Evolutionary conservation across 1,284 basidiomycete genomes (phyloP).

Genomic region (Papiliotrema fonsecae): DNA sequence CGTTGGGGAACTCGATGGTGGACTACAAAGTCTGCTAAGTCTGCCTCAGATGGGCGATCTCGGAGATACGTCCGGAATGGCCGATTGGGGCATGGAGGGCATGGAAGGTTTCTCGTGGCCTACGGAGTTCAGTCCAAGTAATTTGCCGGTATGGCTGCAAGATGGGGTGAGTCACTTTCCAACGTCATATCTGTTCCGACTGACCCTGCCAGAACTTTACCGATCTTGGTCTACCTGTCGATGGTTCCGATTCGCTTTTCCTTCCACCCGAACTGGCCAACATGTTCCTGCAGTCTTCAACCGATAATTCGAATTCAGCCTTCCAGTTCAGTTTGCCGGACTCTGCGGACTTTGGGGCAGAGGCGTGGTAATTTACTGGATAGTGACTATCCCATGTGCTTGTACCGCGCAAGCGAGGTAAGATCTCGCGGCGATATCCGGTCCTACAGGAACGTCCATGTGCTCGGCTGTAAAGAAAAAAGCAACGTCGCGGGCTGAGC

Average conservation of each 20-base stretch:
- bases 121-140: slow-evolving; percentile 51
- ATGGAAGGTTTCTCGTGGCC: slow-evolving; percentile 70
- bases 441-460: too few relatives aligned
- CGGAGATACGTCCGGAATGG: slow-evolving; percentile 12
- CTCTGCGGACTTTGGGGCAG: slow-evolving; percentile 42
- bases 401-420: not conserved
- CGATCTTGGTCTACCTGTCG: slow-evolving; percentile 79
- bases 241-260: slow-evolving; percentile 84
- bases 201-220: slow-evolving; percentile 61
- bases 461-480: too few relatives aligned
- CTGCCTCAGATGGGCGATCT: slow-evolving; percentile 24
- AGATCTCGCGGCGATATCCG: not conserved
- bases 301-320: slow-evolving; percentile 30
- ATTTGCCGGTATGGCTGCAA: slow-evolving; percentile 49
- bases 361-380: slow-evolving; percentile 38
- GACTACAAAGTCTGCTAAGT: slow-evolving; percentile 36
- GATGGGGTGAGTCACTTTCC: slow-evolving; percentile 60
- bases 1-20: slow-evolving; percentile 28
- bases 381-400: not conserved
- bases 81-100: slow-evolving; percentile 62
- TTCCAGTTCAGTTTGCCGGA: slow-evolving; percentile 28
- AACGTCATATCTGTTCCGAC: not conserved
- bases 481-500: too few relatives aligned
- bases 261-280: slow-evolving; percentile 54
- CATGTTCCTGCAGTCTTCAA: slow-evolving; percentile 42